Percentiles rank a stretch among this genome's conserved stretches.
Evolutionary conservation across 306 rosid genomes (phyloP).

Genomic region (Trichosanthes cucumerina): DNA sequence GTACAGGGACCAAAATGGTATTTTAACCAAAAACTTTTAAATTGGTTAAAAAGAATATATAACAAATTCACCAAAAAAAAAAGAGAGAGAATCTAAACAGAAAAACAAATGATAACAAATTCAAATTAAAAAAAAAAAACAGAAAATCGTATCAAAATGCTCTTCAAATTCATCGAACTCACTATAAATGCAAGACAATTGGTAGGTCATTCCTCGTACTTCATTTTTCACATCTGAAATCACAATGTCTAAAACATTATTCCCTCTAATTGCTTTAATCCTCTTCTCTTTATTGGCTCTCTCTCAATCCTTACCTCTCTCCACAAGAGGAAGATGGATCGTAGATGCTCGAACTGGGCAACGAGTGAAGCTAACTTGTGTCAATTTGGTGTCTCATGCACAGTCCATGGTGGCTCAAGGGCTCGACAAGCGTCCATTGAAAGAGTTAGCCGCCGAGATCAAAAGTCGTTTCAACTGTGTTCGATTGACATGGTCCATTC

Average conservation of each 20-base stretch:
- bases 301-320: conserved; percentile 26
- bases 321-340: conserved; percentile 35
- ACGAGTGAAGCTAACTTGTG: conserved; percentile 29
- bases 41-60: too few species aligned
- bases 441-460: conserved; percentile 17
- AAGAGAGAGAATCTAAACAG: too few species aligned
- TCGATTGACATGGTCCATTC: conserved; percentile 31
- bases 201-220: not conserved
- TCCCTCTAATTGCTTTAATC: not conserved
- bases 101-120: too few species aligned
- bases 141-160: not conserved
- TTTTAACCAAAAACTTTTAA: too few species aligned
- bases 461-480: conserved; percentile 31
- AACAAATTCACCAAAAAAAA: too few species aligned
- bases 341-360: conserved; percentile 22
- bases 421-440: conserved; percentile 26
- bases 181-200: not conserved
- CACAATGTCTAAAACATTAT: not conserved
- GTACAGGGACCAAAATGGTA: too few species aligned
- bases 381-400: conserved; percentile 34
- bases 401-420: conserved; percentile 44
- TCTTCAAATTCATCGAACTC: not conserved
- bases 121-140: not conserved
- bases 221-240: not conserved
- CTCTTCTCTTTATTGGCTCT: not conserved